Conservation (phyloP, 108 stramenopile genomes). For the Pseudonitzschia delicatissima region DNA sequence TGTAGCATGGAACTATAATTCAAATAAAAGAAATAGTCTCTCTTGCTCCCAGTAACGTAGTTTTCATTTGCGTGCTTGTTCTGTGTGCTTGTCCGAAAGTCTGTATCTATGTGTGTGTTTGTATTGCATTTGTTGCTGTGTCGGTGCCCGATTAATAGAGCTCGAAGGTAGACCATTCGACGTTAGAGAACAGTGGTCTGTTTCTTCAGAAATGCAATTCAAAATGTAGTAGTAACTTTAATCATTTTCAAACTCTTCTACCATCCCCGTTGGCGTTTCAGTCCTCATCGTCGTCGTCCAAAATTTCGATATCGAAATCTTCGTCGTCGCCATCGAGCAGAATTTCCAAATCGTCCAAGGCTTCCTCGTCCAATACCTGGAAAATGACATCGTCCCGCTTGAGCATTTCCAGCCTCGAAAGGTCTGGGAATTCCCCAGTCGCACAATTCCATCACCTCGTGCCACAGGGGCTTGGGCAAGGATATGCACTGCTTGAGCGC, state of each 20-base stretch:
- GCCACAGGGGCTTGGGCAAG: conserved; percentile 84
- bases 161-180: no score
- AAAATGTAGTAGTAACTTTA: neutral
- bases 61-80: no score
- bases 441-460: conserved; percentile 81
- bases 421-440: conserved; percentile 62
- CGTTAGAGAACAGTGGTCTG: no score
- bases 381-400: conserved; percentile 67
- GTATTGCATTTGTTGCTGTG: no score
- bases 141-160: no score
- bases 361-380: conserved; percentile 42
- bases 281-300: conserved; percentile 40
- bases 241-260: neutral
- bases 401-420: conserved; percentile 62
- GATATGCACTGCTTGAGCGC: conserved; percentile 84
- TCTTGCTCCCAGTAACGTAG: no score
- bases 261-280: neutral
- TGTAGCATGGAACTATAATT: no score
- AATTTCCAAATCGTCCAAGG: neutral
- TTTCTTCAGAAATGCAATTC: no score
- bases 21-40: no score
- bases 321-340: conserved; percentile 23
- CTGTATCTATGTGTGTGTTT: no score
- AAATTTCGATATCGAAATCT: conserved; percentile 24
- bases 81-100: no score